Percentiles rank a stretch among this genome's conserved stretches.
Evolutionary conservation across 768 basidiomycete species (phyloP).

Genomic region (Chlorophyllum brunneum): DNA sequence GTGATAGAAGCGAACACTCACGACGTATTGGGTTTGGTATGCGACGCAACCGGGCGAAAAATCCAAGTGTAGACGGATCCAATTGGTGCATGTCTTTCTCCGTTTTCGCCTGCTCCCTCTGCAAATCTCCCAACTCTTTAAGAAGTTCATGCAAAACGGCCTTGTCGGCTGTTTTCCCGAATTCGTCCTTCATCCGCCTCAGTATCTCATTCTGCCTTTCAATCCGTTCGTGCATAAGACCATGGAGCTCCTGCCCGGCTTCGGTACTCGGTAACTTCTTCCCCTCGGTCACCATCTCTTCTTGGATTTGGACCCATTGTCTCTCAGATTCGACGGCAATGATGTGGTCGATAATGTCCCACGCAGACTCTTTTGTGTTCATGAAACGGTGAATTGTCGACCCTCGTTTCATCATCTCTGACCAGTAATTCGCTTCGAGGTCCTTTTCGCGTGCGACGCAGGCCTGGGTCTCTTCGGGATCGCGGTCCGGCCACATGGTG

Average conservation of each 20-base stretch:
- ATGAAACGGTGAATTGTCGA: not conserved
- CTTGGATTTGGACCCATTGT: not conserved
- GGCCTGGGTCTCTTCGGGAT: too few species aligned
- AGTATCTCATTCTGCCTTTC: not conserved
- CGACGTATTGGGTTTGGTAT: too few species aligned
- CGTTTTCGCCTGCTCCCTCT: not conserved
- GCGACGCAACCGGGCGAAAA: too few species aligned
- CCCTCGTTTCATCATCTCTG: not conserved
- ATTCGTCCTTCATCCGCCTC: not conserved
- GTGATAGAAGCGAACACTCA: too few species aligned
- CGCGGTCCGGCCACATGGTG: constrained; percentile 1
- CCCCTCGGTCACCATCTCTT: not conserved
- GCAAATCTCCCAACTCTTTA: not conserved
- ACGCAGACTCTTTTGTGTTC: not conserved
- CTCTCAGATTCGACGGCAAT: not conserved
- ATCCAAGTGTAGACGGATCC: too few species aligned
- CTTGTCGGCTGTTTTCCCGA: not conserved
- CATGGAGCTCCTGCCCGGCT: not conserved
- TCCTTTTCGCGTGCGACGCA: not conserved
- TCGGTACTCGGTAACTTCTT: not conserved
- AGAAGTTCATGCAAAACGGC: not conserved
- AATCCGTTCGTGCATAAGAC: not conserved
- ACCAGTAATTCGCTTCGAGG: not conserved
- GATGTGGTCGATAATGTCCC: not conserved
- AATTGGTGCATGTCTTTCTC: too few species aligned